Conservation (phyloP, 2,329 filamentous ascomycete genomes). For the Xylaria sp. region DNA sequence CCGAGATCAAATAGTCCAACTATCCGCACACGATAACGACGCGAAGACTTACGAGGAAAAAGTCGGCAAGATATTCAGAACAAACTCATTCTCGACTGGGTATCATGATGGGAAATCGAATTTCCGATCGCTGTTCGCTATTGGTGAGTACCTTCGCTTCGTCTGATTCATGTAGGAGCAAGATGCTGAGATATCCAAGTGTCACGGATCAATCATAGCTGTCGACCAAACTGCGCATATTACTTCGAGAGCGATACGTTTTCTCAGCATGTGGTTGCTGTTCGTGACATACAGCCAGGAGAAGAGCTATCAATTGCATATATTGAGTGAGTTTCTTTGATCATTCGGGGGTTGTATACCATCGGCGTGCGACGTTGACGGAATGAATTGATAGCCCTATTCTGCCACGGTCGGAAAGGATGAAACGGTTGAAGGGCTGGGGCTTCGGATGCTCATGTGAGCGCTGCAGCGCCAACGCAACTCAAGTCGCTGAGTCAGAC, state of each 20-base stretch:
- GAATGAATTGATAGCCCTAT: conserved; percentile 36
- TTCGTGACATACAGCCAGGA: conserved; percentile 45
- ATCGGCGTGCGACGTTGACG: conserved; percentile 17
- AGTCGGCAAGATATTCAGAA: conserved; percentile 41
- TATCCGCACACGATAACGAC: conserved; percentile 36
- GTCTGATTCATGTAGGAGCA: background rate
- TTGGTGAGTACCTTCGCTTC: conserved; percentile 35
- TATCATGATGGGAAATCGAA: conserved; percentile 32
- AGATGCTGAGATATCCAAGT: conserved; percentile 31
- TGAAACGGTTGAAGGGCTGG: background rate
- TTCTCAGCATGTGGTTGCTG: conserved; percentile 45
- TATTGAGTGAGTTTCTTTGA: conserved; percentile 40
- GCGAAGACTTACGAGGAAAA: conserved; percentile 29
- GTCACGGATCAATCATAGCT: conserved; percentile 50
- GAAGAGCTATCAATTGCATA: conserved; percentile 51
- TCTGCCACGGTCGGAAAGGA: background rate
- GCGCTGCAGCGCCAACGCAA: conserved; percentile 1
- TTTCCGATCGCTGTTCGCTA: conserved; percentile 42
- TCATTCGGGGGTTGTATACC: background rate
- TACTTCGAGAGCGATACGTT: conserved; percentile 45
- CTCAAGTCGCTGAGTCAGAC: conserved; percentile 23
- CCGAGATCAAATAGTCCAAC: conserved; percentile 34
- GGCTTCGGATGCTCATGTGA: conserved; percentile 7
- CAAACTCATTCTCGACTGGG: conserved; percentile 41
- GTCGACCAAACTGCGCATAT: conserved; percentile 48